These are phyloP conservation scores for Ocimum tenuiflorum DNA, from an alignment of 257 asterid genomes.

Conservation along the genomic window DNA sequence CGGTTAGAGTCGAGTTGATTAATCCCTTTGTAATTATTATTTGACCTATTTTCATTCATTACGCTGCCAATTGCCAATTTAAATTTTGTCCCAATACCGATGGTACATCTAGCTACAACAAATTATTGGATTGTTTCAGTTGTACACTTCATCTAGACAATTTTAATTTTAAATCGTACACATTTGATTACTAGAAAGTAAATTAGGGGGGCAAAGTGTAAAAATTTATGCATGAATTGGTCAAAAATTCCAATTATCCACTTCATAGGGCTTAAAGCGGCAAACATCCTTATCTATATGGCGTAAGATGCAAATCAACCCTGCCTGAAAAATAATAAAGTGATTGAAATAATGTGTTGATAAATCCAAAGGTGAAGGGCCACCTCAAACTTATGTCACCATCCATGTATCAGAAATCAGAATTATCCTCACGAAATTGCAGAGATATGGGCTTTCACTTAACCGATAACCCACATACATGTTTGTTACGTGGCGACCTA, in stretches of 20 bases:
- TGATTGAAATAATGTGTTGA: neutral
- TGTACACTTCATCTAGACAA: no score
- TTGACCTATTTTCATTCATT: no score
- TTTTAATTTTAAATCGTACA: no score
- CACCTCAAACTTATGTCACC: constrained; percentile 18
- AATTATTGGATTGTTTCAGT: no score
- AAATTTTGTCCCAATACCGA: no score
- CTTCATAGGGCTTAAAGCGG: neutral
- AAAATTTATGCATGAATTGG: neutral
- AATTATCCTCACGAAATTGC: constrained; percentile 10
- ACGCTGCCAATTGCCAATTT: no score
- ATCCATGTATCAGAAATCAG: neutral
- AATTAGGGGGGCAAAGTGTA: no score
- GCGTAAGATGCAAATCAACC: neutral
- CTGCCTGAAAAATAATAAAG: neutral
- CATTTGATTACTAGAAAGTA: no score
- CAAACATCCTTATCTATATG: neutral
- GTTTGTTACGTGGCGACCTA: constrained; percentile 2
- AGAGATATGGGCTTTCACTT: constrained; percentile 7
- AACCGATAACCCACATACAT: constrained; percentile 5
- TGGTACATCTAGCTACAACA: no score
- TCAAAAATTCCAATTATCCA: neutral
- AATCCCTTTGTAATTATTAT: no score
- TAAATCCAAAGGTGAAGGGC: constrained; percentile 10
- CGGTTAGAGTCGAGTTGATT: no score